A percentile compares a stretch with the other conserved stretches of the same genome.
Conservation (phyloP, 129 eudicot species). For the Logfia minima region DNA sequence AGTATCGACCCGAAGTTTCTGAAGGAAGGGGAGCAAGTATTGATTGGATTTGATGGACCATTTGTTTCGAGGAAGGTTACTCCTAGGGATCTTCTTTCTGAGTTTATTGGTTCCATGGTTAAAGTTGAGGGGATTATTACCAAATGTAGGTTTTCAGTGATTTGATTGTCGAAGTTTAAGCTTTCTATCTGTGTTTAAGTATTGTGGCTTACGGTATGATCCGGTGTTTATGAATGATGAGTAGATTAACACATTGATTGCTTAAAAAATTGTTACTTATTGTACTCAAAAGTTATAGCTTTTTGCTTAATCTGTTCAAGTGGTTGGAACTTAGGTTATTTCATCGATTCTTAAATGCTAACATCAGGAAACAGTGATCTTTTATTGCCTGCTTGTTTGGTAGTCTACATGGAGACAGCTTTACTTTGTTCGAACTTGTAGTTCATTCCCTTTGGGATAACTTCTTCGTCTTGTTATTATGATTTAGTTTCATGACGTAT, state of each 20-base stretch:
- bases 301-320: not conserved
- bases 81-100: constrained; percentile 84
- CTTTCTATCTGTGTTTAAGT: not conserved
- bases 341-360: not conserved
- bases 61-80: constrained; percentile 96
- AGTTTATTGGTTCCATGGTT: constrained; percentile 92
- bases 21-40: constrained; percentile 89
- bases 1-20: constrained; percentile 67
- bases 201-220: not conserved
- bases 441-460: no score
- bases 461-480: no score
- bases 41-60: constrained; percentile 91
- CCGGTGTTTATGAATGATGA: not conserved
- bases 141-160: constrained; percentile 51
- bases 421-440: not conserved
- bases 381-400: not conserved
- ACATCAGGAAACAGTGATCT: not conserved
- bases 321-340: not conserved
- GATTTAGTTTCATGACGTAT: no score
- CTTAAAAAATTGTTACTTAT: no score
- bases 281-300: not conserved
- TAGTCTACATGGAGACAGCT: not conserved
- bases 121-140: constrained; percentile 95
- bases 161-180: not conserved
- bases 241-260: not conserved